phyloP scores from a whole-genome alignment of 805 yeast genomes.

The Teunomyces pallodes region DNA sequence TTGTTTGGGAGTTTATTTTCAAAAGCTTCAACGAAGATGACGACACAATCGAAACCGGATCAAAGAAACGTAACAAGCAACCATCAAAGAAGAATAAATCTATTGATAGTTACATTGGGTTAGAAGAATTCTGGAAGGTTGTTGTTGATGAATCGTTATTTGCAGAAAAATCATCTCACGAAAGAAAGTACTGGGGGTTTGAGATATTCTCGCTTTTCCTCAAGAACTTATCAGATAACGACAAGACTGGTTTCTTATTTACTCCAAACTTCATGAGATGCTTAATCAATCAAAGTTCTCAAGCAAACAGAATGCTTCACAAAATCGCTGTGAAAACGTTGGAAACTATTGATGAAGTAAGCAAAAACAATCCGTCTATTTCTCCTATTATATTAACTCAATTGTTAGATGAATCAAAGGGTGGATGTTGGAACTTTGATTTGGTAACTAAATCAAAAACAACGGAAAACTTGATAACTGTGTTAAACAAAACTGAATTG shows the following conservation, averaged over 20 bases:
- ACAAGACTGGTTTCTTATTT: slow-evolving; percentile 35
- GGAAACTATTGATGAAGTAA: slow-evolving; percentile 36
- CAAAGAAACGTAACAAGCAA: slow-evolving; percentile 37
- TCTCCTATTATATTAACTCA: slow-evolving; percentile 31
- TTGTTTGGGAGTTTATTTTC: slow-evolving; percentile 68
- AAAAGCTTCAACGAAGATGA: slow-evolving; percentile 36
- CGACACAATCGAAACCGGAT: slow-evolving; percentile 17
- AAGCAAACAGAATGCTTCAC: slow-evolving; percentile 61
- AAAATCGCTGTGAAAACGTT: slow-evolving; percentile 60
- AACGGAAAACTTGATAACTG: slow-evolving; percentile 37
- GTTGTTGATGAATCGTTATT: slow-evolving; percentile 81
- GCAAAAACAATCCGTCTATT: slow-evolving; percentile 36
- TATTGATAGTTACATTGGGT: slow-evolving; percentile 20
- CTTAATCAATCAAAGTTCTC: slow-evolving; percentile 72
- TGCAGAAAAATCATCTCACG: slow-evolving; percentile 72
- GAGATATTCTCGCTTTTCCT: slow-evolving; percentile 60
- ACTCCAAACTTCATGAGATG: slow-evolving; percentile 69
- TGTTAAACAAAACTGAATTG: slow-evolving; percentile 16
- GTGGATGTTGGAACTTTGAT: slow-evolving; percentile 72
- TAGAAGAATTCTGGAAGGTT: slow-evolving; percentile 72
- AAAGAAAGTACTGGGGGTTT: slow-evolving; percentile 84
- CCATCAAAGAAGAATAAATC: slow-evolving; percentile 21
- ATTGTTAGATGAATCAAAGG: slow-evolving; percentile 28
- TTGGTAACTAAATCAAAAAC: slow-evolving; percentile 71
- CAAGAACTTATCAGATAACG: slow-evolving; percentile 12